Conservation (phyloP, 768 basidiomycete species). For the Boletus huronensis region DNA sequence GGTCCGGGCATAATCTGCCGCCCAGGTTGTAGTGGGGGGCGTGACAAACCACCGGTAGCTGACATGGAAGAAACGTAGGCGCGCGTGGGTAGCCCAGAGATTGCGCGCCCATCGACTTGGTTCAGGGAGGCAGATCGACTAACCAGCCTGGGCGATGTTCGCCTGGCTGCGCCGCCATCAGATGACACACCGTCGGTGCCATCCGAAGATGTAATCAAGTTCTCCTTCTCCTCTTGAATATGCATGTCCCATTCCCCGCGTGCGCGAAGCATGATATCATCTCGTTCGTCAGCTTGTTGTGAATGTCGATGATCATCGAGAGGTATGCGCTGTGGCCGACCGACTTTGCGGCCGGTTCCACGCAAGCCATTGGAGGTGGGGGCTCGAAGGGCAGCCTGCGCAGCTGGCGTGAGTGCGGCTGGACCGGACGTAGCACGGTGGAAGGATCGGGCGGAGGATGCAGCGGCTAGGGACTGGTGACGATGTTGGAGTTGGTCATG, state of each 20-base stretch:
- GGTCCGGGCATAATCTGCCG: conserved; percentile 44
- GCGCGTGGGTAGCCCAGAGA: conserved; percentile 32
- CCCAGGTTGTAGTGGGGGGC: conserved; percentile 38
- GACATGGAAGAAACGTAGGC: conserved; percentile 29
- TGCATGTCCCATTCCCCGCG: conserved; percentile 30
- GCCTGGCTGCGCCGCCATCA: conserved; percentile 21
- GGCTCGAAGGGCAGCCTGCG: conserved; percentile 28
- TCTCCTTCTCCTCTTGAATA: conserved; percentile 42
- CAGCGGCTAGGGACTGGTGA: conserved; percentile 23
- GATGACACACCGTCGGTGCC: conserved; percentile 23
- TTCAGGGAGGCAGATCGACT: conserved; percentile 32
- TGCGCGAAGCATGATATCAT: conserved; percentile 29
- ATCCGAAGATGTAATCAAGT: conserved; percentile 29
- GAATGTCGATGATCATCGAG: conserved; percentile 35
- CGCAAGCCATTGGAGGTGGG: conserved; percentile 34
- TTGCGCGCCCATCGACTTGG: conserved; percentile 35
- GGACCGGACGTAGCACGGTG: conserved; percentile 67
- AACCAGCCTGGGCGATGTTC: conserved; percentile 27
- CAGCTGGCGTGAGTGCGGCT: conserved; percentile 32
- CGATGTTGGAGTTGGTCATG: conserved; percentile 30
- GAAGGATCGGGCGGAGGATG: conserved; percentile 47
- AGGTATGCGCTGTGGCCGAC: conserved; percentile 36
- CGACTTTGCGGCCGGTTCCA: conserved; percentile 33
- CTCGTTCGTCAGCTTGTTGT: conserved; percentile 31
- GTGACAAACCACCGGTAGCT: conserved; percentile 35